phyloP scores from a whole-genome alignment of 73 alveolate species.

The Paramecium biaurelia region DNA sequence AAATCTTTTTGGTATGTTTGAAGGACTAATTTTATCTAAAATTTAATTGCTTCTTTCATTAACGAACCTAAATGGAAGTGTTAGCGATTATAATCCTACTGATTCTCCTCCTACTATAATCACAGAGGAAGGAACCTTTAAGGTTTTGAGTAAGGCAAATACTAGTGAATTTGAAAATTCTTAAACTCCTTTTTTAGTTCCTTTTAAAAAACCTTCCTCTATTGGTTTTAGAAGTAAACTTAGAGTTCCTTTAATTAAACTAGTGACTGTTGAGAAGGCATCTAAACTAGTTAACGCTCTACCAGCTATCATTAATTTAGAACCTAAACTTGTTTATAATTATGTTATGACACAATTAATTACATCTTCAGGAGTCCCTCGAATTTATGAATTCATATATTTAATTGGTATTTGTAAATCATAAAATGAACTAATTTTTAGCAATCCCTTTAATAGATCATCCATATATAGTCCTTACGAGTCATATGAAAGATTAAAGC shows the following conservation, averaged over 20 bases:
- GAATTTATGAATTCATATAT: not conserved
- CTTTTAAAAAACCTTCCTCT: not conserved
- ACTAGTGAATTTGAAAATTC: not conserved
- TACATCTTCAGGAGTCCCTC: not conserved
- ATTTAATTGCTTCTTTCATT: not conserved
- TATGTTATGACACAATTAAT: not conserved
- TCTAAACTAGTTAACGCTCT: constrained; percentile 6
- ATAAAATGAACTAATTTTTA: constrained; percentile 22
- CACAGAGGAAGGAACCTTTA: not conserved
- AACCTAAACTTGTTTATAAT: not conserved
- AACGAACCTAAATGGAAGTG: not conserved
- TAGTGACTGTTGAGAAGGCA: not conserved
- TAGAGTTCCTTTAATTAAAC: not conserved
- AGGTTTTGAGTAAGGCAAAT: not conserved
- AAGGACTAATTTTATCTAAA: not conserved
- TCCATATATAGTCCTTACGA: not conserved
- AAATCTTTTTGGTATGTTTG: not conserved
- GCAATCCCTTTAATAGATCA: not conserved
- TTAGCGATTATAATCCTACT: not conserved
- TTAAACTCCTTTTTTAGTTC: not conserved
- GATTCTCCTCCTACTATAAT: not conserved
- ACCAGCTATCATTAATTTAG: not conserved
- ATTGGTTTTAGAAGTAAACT: not conserved
- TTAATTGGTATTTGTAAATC: not conserved
- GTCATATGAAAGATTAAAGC: not conserved